Evolutionary conservation across 1,284 basidiomycete genomes (phyloP), one percentile per base, ranked within the genome.

Genomic region (Uromyces viciae-fabae): DNA sequence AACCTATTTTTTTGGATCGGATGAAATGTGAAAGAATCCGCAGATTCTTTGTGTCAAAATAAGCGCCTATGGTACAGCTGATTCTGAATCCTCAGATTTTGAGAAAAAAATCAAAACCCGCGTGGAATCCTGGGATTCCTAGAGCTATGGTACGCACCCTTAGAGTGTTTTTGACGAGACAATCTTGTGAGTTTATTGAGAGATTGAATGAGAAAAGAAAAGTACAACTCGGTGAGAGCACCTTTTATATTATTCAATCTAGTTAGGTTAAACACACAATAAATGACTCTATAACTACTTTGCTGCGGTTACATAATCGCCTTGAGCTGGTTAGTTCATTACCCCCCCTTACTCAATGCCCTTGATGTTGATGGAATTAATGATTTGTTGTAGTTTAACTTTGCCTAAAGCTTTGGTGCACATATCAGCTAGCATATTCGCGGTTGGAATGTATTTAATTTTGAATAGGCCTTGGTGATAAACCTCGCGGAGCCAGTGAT

Each of bases 341-440:
- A 22, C 66, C 28, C 38, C 66, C 66, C 40, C 22, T 8, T 69
- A 38, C 19, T 69, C 33, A 38, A 69, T 3, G 43, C 42, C 28
- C 22, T 25, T 5, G 11, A 69, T 19, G 43, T 69, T 43, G 25
- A 69, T 69, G n/a, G 4, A 17, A 40, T 69, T 33, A 69, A 33
- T 40, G 11, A 69, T 25, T 43, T 38, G 19, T 40, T 69, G 36
- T 4, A 40, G 66, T 4, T 69, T 69, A 19, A 38, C 14, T 1
- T 31, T 31, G 22, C 33, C 22, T 36, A 43, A 42, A n/a, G 66
- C 33, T 7, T 69, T 69, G 0, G 49, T 56, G 22, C n/a, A 31
- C 11, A 73, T 73, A 31, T 74, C 31, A 22, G 46, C 72, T 3
- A 54, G 15, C 72, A 74, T 74, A n/a, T 74, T 52, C 17, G 8